Evolutionary conservation across 176 grass and related monocot species (phyloP).

Genomic region (Paspalum notatum): DNA sequence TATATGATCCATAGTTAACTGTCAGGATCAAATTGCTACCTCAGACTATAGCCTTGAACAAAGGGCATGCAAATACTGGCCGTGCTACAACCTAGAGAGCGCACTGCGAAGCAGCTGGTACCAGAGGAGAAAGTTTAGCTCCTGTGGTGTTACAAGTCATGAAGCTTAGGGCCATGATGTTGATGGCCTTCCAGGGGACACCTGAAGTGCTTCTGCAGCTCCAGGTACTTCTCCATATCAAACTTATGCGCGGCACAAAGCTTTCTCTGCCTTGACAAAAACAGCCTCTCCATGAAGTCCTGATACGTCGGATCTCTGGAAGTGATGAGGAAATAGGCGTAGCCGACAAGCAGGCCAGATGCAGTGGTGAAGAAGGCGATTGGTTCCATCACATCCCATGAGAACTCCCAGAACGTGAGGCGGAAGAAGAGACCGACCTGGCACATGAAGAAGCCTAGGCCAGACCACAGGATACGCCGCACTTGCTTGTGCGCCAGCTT

Average conservation of each 20-base stretch:
- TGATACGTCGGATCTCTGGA: constrained; percentile 66
- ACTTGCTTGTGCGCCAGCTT: constrained; percentile 70
- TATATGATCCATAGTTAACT: background rate
- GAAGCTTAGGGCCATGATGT: constrained; percentile 30
- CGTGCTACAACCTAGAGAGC: constrained; percentile 11
- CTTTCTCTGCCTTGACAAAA: constrained; percentile 55
- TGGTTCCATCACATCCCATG: constrained; percentile 78
- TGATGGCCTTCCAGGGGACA: constrained; percentile 47
- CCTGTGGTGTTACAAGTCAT: constrained; percentile 33
- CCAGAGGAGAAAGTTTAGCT: constrained; percentile 22
- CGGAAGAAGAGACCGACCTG: constrained; percentile 57
- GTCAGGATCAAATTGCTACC: background rate
- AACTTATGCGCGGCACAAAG: constrained; percentile 46
- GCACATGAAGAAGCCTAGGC: constrained; percentile 54
- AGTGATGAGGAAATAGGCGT: constrained; percentile 70
- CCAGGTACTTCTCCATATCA: constrained; percentile 55
- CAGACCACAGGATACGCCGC: constrained; percentile 65
- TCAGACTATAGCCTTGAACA: background rate
- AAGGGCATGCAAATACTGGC: background rate
- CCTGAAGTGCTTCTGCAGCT: constrained; percentile 62
- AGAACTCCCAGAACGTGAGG: constrained; percentile 73
- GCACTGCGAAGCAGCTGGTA: constrained; percentile 1
- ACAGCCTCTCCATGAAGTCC: constrained; percentile 61
- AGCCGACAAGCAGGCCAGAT: constrained; percentile 49
- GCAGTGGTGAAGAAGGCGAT: constrained; percentile 60